Percentiles rank a stretch among this genome's conserved stretches.
Evolutionary conservation across 805 yeast species (phyloP).

Genomic region (Candida suzukii): DNA sequence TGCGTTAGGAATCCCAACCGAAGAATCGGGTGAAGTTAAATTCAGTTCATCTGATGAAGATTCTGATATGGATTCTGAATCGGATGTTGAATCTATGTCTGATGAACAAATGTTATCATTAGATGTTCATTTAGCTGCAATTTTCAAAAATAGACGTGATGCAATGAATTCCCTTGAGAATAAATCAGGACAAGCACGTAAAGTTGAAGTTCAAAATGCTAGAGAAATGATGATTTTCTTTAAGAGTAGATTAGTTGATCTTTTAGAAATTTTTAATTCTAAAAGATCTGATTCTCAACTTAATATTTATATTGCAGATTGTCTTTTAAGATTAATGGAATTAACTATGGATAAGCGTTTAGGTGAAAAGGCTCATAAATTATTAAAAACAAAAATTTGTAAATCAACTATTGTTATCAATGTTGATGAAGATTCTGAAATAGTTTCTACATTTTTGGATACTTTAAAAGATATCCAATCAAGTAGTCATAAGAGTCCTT

Average conservation of each 20-base stretch:
- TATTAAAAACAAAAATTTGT: constrained; percentile 54
- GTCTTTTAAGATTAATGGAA: constrained; percentile 53
- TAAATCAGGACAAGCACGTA: constrained; percentile 56
- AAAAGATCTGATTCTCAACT: constrained; percentile 33
- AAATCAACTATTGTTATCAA: constrained; percentile 25
- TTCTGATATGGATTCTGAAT: constrained; percentile 47
- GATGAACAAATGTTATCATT: constrained; percentile 96
- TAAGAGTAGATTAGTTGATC: constrained; percentile 71
- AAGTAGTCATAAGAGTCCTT: constrained; percentile 33
- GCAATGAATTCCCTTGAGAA: constrained; percentile 43
- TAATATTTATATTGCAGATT: constrained; percentile 39
- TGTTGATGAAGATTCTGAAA: constrained; percentile 3
- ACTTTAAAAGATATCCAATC: constrained; percentile 36
- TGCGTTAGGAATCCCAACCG: constrained; percentile 59
- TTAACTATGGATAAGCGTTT: constrained; percentile 63
- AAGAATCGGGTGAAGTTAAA: constrained; percentile 33
- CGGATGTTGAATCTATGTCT: constrained; percentile 79
- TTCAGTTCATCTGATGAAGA: constrained; percentile 39
- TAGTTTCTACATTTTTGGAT: constrained; percentile 13
- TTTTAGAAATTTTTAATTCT: constrained; percentile 58
- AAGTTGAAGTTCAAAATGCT: constrained; percentile 70
- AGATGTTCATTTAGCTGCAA: constrained; percentile 74
- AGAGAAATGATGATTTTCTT: constrained; percentile 71
- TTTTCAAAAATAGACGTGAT: constrained; percentile 76
- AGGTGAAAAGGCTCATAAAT: constrained; percentile 69